Conservation (phyloP, 2,329 filamentous ascomycete species). For the Xylariaceae sp. region DNA sequence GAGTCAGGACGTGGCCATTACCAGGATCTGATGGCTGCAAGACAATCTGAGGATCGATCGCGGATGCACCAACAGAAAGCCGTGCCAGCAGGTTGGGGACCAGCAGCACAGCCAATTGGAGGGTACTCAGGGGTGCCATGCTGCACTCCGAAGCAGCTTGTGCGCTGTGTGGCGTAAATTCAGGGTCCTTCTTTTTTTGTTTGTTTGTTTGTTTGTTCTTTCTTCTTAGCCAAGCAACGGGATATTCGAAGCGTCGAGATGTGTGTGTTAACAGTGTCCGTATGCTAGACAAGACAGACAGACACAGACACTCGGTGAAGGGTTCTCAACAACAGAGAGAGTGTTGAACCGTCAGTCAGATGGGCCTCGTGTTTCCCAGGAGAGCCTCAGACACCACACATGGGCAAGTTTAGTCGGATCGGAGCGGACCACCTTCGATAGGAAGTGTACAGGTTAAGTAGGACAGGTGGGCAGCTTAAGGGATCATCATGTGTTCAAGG, state of each 20-base stretch:
- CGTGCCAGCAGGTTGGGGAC: constrained; percentile 27
- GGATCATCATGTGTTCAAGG: background rate
- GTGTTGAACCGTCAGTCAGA: too few relatives aligned
- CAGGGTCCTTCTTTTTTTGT: background rate
- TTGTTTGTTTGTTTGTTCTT: too few relatives aligned
- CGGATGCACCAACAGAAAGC: constrained; percentile 26
- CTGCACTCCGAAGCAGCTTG: constrained; percentile 17
- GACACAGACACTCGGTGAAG: background rate
- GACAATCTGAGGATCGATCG: constrained; percentile 25
- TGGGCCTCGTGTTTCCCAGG: too few relatives aligned
- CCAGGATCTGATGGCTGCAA: constrained; percentile 25
- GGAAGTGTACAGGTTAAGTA: background rate
- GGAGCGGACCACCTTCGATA: background rate
- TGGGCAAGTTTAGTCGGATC: background rate
- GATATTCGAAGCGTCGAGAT: too few relatives aligned
- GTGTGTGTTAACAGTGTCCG: too few relatives aligned
- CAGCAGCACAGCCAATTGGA: constrained; percentile 22
- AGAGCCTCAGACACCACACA: background rate
- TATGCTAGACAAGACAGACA: background rate
- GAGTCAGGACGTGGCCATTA: constrained; percentile 16
- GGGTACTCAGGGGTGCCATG: constrained; percentile 23
- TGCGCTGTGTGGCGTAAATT: constrained; percentile 1
- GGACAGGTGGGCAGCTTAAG: background rate
- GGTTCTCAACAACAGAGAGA: too few relatives aligned
- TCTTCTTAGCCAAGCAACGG: too few relatives aligned